Base-by-base conservation (phyloP, 768 basidiomycete species). In the Naganishia kalamii region DNA sequence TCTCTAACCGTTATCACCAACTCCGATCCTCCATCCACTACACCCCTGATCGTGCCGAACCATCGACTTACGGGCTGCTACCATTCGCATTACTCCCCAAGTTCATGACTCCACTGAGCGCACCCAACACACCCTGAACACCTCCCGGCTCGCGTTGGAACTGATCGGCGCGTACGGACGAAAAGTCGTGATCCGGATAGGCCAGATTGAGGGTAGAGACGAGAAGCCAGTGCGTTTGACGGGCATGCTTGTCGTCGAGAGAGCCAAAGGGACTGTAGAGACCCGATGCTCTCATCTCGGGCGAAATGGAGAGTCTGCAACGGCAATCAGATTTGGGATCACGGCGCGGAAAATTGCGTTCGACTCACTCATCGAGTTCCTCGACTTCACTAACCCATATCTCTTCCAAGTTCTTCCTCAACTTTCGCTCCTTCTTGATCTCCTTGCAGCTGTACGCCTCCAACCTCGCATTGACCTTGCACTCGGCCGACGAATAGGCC, bases 391-490 rank as follows among this genome's bases (percentile, higher is more conserved):
- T 88, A 69, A 88, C 82, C 81, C 97, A 92, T 32, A 88, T 87
- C 71, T 85, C 84, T 77, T 98, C 93, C 81, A 98, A 87, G 11
- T 86, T 82, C 75, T 89, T 91, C 84, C 92, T 92, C 78, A 97
- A 87, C 77, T 88, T 90, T 85, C 92, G 91, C 83, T 99, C 96
- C 73, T 89, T 88, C 71, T 90, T 89, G 79, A 96, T 88, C 79
- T 92, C 88, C 84, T 99, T 99, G 84, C 91, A 92, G 74, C 88
- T 90, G 82, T 97, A 99, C 0, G 91, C 93, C 79, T 97, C 94
- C 78, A 98, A 87, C 70, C 92, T 85, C 48, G 90, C 91, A 79
- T 90, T 87, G 7, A 94, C 90, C 4, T 86, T 84, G 78, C 90
- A 90, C 78, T 79, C 78, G 11, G 72, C 68, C 4, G 71, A 68